phyloP scores from a whole-genome alignment of 257 asterid species.

The Galeopsis tetrahit region DNA sequence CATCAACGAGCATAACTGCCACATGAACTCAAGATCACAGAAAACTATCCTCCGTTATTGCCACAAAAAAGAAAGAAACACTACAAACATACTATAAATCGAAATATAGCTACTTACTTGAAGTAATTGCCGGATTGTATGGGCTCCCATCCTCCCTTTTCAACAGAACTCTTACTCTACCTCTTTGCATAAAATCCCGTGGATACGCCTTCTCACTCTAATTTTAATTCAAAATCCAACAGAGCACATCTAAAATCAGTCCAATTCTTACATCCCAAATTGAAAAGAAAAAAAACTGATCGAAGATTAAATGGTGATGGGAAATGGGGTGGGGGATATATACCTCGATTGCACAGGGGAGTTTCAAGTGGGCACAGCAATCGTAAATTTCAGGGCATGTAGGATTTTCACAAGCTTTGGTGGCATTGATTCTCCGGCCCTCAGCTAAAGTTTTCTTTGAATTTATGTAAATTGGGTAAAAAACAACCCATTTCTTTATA shows the following conservation, averaged over 20 bases:
- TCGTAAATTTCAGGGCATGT: constrained; percentile 80
- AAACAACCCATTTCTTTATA: constrained; percentile 80
- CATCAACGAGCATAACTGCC: constrained; percentile 17
- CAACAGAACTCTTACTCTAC: constrained; percentile 88
- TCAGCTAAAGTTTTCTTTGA: constrained; percentile 89
- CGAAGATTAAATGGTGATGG: constrained; percentile 2
- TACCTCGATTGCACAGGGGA: constrained; percentile 92
- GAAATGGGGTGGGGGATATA: not conserved
- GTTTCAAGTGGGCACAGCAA: constrained; percentile 79
- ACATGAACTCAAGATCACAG: constrained; percentile 9
- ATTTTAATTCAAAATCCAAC: not conserved
- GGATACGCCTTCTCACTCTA: constrained; percentile 96
- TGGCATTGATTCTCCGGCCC: constrained; percentile 83
- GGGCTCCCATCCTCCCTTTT: constrained; percentile 83
- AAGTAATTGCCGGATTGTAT: constrained; percentile 72
- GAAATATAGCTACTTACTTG: constrained; percentile 51
- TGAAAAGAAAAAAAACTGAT: not conserved
- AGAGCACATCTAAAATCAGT: constrained; percentile 10
- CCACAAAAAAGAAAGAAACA: constrained; percentile 1
- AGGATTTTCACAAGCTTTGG: constrained; percentile 94
- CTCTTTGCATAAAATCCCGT: constrained; percentile 95
- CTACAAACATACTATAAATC: not conserved
- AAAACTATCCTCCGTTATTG: not conserved
- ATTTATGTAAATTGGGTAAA: constrained; percentile 89
- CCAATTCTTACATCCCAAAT: constrained; percentile 18